Conservation (phyloP, 2,329 filamentous ascomycete species). For the Nigrograna mackinnonii region DNA sequence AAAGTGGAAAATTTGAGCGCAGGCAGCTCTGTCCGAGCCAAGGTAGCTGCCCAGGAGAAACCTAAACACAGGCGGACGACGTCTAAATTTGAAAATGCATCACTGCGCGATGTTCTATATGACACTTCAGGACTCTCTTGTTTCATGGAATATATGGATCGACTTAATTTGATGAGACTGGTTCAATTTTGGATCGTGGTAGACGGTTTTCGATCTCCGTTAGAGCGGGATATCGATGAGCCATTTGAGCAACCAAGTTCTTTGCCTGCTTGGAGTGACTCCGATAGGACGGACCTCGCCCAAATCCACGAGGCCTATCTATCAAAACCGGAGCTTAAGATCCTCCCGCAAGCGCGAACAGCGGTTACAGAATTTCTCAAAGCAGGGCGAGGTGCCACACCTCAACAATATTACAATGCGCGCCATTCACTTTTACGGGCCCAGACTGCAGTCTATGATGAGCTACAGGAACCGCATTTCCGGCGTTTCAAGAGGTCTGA, state of each 20-base stretch:
- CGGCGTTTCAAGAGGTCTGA: constrained; percentile 90
- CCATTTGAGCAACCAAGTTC: constrained; percentile 57
- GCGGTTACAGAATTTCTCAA: constrained; percentile 78
- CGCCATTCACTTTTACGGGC: constrained; percentile 78
- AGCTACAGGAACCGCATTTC: constrained; percentile 81
- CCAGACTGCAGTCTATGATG: constrained; percentile 81
- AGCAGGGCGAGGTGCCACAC: constrained; percentile 74
- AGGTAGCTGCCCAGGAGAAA: constrained; percentile 43
- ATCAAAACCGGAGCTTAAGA: constrained; percentile 77
- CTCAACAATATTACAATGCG: constrained; percentile 81
- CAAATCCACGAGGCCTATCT: constrained; percentile 93
- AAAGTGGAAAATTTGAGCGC: constrained; percentile 80
- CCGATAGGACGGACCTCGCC: constrained; percentile 83
- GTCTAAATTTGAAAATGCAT: constrained; percentile 74
- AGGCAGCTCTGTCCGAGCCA: constrained; percentile 56
- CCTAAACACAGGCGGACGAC: constrained; percentile 45
- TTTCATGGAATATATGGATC: constrained; percentile 99
- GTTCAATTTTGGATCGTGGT: constrained; percentile 99
- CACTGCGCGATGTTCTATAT: constrained; percentile 82
- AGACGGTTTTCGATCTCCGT: constrained; percentile 90
- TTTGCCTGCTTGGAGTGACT: constrained; percentile 71
- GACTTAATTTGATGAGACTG: constrained; percentile 80
- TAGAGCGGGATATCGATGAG: constrained; percentile 83
- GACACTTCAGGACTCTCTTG: constrained; percentile 91
- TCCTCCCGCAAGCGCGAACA: constrained; percentile 69